Evolutionary conservation across 2,329 filamentous ascomycete genomes (phyloP).

Genomic region (Aschersonia sp.): DNA sequence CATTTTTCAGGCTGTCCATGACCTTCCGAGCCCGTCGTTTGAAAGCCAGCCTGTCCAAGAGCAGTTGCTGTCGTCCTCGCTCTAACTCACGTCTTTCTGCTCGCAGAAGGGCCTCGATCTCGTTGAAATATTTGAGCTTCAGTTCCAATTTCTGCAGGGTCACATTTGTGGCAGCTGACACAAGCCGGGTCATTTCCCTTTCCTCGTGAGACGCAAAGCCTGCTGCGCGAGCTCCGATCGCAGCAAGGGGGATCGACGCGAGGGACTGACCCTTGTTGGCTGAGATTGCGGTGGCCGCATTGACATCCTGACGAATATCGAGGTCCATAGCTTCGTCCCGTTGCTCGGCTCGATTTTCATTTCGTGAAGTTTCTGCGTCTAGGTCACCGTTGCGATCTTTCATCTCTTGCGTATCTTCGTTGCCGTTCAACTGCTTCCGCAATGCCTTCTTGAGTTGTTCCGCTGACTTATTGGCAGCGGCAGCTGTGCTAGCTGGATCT

Average conservation of each 20-base stretch:
- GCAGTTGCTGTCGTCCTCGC: constrained; percentile 79
- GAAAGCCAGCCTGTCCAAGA: constrained; percentile 82
- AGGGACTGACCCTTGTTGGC: constrained; percentile 34
- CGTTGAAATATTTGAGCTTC: constrained; percentile 90
- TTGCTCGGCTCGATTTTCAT: constrained; percentile 4
- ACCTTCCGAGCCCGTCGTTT: constrained; percentile 75
- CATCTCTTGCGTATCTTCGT: constrained; percentile 28
- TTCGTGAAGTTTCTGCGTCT: background rate
- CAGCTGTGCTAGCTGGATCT: constrained; percentile 79
- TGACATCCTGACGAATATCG: constrained; percentile 36
- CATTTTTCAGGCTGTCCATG: constrained; percentile 58
- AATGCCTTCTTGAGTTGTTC: constrained; percentile 73
- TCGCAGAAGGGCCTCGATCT: constrained; percentile 85
- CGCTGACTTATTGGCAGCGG: constrained; percentile 76
- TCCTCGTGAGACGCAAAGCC: constrained; percentile 92
- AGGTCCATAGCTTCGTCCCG: constrained; percentile 51
- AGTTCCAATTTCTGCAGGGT: constrained; percentile 92
- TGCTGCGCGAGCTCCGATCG: constrained; percentile 72
- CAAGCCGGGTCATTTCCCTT: constrained; percentile 86
- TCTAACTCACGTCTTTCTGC: constrained; percentile 89
- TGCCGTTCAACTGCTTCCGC: constrained; percentile 59
- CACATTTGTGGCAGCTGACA: constrained; percentile 83
- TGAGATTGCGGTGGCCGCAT: constrained; percentile 35
- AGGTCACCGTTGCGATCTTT: constrained; percentile 40
- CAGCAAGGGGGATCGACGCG: constrained; percentile 69